Percentiles rank a stretch among this genome's conserved stretches.
phyloP scores from a whole-genome alignment of 495 filamentous ascomycete species.

The Parachaetomium inaequale region DNA sequence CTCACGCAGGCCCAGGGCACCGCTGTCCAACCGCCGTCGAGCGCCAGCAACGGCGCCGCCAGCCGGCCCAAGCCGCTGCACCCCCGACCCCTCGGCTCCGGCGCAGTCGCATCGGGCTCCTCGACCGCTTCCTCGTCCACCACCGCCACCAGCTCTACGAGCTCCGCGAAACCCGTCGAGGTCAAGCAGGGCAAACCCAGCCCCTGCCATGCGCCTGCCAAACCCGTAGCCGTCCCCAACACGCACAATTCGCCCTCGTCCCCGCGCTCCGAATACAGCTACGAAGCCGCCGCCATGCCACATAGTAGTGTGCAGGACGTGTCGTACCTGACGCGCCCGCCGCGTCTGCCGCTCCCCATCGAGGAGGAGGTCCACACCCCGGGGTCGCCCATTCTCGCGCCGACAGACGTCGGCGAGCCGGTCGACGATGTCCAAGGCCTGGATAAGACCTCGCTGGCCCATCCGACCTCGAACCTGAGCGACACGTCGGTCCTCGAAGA shows the following conservation, averaged over 20 bases:
- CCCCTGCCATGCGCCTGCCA: conserved; percentile 31
- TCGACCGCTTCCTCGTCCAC: conserved; percentile 36
- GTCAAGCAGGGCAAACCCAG: conserved; percentile 24
- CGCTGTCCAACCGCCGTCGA: conserved; percentile 36
- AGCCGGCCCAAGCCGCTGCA: conserved; percentile 41
- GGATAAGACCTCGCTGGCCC: conserved; percentile 43
- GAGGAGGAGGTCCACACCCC: conserved; percentile 82
- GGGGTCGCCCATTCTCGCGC: conserved; percentile 75
- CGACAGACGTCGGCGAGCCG: conserved; percentile 55
- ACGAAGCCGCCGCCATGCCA: conserved; percentile 36
- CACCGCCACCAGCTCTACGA: conserved; percentile 30
- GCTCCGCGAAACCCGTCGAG: conserved; percentile 37
- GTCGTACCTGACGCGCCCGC: conserved; percentile 67
- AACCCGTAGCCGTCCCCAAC: conserved; percentile 52
- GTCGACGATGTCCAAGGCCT: conserved; percentile 47
- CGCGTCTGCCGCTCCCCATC: conserved; percentile 85
- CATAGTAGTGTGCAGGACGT: conserved; percentile 51
- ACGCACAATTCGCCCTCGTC: conserved; percentile 34
- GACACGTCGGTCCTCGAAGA: conserved; percentile 60
- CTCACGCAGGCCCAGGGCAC: conserved; percentile 52
- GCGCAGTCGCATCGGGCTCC: conserved; percentile 36
- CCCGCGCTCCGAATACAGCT: conserved; percentile 35
- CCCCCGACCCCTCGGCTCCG: conserved; percentile 23
- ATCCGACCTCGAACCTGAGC: conserved; percentile 61
- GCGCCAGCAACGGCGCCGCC: conserved; percentile 23